Percentiles rank a stretch among this genome's conserved stretches.
Conservation (phyloP, 202 grass and related monocot genomes). For the Schoenoplectus tabernaemontani region DNA sequence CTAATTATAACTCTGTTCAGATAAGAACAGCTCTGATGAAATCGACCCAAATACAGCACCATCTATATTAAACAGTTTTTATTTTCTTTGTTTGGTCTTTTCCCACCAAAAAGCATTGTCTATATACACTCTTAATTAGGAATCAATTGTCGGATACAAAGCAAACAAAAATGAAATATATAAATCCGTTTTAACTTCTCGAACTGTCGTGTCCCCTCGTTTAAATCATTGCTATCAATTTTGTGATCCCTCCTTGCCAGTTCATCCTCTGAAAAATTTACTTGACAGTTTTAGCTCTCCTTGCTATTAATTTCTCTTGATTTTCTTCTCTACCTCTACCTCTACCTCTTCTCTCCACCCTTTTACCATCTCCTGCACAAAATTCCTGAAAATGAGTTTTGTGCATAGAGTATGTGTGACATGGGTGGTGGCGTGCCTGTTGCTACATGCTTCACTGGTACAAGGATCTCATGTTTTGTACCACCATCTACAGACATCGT, state of each 20-base stretch:
- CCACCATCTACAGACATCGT: conserved; percentile 21
- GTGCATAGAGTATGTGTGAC: neutral
- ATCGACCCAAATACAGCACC: neutral
- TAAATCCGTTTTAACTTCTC: neutral
- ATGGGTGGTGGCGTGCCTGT: neutral
- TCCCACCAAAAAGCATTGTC: neutral
- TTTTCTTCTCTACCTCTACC: neutral
- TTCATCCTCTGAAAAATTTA: neutral
- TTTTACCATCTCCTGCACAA: neutral
- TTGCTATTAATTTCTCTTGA: neutral
- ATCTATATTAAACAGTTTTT: neutral
- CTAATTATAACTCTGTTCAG: neutral
- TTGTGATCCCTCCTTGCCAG: neutral
- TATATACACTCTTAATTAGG: neutral
- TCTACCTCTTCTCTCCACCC: neutral
- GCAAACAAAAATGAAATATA: neutral
- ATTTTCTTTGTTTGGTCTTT: neutral
- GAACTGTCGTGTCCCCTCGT: neutral
- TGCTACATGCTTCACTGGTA: neutral
- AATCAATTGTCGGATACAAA: neutral
- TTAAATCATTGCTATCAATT: neutral
- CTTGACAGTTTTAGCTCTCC: neutral
- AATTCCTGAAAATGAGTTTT: neutral
- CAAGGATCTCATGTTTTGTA: conserved; percentile 33
- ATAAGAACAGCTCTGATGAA: neutral